Conservation (phyloP, 2,329 filamentous ascomycete genomes). For the Aspergillus pseudotamarii region DNA sequence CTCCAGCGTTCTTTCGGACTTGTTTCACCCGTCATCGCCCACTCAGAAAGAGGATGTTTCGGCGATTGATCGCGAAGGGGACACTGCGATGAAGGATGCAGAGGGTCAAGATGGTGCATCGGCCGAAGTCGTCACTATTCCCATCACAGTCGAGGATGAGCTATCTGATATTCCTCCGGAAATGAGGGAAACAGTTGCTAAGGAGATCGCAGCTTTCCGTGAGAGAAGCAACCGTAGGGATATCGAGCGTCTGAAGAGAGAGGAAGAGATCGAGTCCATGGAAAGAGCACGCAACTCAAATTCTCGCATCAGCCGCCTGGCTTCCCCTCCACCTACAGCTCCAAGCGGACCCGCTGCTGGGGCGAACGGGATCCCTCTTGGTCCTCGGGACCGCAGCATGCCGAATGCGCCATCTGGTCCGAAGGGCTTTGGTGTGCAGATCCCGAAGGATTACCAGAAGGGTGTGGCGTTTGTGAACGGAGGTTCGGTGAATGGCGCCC, state of each 20-base stretch:
- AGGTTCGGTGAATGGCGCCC: constrained; percentile 64
- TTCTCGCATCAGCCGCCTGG: constrained; percentile 65
- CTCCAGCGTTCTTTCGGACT: constrained; percentile 66
- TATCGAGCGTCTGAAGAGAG: constrained; percentile 79
- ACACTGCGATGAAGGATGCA: constrained; percentile 68
- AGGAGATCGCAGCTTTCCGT: constrained; percentile 91
- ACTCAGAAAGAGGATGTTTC: constrained; percentile 49
- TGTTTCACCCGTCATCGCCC: constrained; percentile 67
- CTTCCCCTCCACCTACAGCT: constrained; percentile 68
- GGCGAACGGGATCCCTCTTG: constrained; percentile 76
- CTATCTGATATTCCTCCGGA: constrained; percentile 93
- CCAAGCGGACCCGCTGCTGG: constrained; percentile 64
- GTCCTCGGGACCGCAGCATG: constrained; percentile 68
- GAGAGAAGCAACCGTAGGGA: constrained; percentile 89
- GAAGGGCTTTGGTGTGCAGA: constrained; percentile 63
- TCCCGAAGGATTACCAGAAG: constrained; percentile 73
- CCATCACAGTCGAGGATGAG: constrained; percentile 85
- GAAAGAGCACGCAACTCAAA: constrained; percentile 75
- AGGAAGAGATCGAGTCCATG: constrained; percentile 89
- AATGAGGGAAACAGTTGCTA: constrained; percentile 91
- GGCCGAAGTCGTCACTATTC: constrained; percentile 87
- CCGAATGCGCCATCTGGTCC: constrained; percentile 76
- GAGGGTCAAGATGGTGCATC: constrained; percentile 60
- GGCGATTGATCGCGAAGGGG: constrained; percentile 64
- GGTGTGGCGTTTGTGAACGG: constrained; percentile 84